Base-by-base conservation (phyloP, 2,329 filamentous ascomycete species). In the Diplodia corticola region DNA sequence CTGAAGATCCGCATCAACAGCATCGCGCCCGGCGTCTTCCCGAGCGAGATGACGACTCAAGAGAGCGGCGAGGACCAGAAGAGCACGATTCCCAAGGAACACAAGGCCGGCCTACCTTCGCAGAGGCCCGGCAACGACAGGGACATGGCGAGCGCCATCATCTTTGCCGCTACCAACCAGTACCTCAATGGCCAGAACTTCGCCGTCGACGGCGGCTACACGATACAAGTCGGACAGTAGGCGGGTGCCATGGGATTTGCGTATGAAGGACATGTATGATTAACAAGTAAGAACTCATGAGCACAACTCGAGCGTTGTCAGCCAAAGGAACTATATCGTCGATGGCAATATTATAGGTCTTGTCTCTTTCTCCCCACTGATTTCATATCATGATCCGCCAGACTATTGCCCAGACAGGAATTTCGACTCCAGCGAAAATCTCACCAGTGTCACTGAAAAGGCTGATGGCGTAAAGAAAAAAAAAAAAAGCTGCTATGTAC, bases 21-120 rank as follows among this genome's bases (percentile, higher is more conserved):
- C 54, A 86, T 88, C 69, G 83, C 85, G 2, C 85, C 84, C 0
- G 84, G 84, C 33, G 79, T 86, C 3, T 87, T 87, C 72, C 84
- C 84, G 0, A 82, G 80, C 15, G 84, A 87, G 74, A 86, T 87
- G 83, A 87, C 85, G 2, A 80, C 84, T 0, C 77, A 80, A 5
- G 80, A 81, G 54, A 82, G 80, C 66, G 61, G 50, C 37, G 80
- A 81, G 40, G 80, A 82, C 17, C 83, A 86, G 76, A 87, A 86
- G 79, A 83, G 79, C 33, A 74, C 82, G 67, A 79, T 87, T 67
- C 80, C 81, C 9, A 85, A 84, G 76, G 82, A 84, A 65, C 79
- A 83, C 69, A 84, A 83, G 72, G 79, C 78, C 64, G 71, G 77
- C 68, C 76, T 85, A 59, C 83, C 84, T 7, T 81, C 83, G 5